phyloP scores from a whole-genome alignment of 306 rosid species.

The Fragaria vesca region DNA sequence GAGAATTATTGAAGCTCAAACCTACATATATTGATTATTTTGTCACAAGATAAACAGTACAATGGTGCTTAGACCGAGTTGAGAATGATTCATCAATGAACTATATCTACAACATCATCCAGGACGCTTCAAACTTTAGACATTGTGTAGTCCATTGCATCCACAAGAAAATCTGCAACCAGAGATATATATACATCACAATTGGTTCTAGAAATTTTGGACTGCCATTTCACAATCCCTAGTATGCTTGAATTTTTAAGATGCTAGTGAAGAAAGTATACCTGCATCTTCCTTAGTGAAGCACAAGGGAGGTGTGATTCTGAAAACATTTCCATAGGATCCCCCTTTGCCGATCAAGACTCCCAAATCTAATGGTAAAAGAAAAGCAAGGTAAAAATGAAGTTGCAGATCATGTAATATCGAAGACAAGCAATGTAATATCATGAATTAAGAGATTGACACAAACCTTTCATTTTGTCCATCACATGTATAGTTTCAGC shows the following conservation, averaged over 20 bases:
- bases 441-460: background rate
- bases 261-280: constrained; percentile 17
- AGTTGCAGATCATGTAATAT: background rate
- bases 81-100: constrained; percentile 7
- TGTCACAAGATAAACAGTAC: constrained; percentile 20
- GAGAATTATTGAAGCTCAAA: constrained; percentile 21
- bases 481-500: constrained; percentile 62
- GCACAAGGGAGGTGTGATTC: constrained; percentile 93
- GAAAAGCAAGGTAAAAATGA: background rate
- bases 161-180: constrained; percentile 74
- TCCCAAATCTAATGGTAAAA: constrained; percentile 56
- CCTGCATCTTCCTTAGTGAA: constrained; percentile 94
- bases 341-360: constrained; percentile 89
- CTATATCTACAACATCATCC: constrained; percentile 27
- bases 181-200: constrained; percentile 7
- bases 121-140: constrained; percentile 52
- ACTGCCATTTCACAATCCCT: background rate
- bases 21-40: constrained; percentile 19
- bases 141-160: constrained; percentile 68
- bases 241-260: background rate
- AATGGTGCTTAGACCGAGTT: constrained; percentile 14
- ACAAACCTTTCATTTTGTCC: constrained; percentile 83
- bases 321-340: constrained; percentile 78
- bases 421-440: background rate
- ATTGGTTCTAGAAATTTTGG: background rate